A percentile compares a stretch with the other conserved stretches of the same genome.
These are phyloP conservation scores for Tetrahymena thermophila DNA, from an alignment of 73 alveolate genomes.

Conservation along the genomic window DNA sequence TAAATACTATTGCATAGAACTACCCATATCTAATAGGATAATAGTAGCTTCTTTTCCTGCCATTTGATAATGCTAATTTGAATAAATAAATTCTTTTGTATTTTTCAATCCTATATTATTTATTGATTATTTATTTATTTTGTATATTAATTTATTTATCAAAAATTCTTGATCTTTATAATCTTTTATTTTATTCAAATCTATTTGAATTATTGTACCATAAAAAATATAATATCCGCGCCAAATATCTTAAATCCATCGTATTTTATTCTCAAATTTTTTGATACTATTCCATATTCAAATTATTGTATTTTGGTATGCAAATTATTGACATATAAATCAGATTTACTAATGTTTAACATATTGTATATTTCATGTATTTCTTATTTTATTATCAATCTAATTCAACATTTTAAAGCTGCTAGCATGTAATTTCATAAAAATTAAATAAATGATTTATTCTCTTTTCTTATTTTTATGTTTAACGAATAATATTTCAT, in stretches of 20 bases:
- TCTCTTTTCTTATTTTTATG: no score
- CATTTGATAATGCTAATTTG: not conserved
- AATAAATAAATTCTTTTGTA: not conserved
- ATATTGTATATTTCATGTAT: no score
- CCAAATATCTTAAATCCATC: not conserved
- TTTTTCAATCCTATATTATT: not conserved
- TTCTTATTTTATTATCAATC: no score
- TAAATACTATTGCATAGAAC: conserved; percentile 47
- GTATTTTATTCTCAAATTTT: not conserved
- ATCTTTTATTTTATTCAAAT: not conserved
- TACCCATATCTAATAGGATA: conserved; percentile 63
- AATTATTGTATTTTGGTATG: not conserved
- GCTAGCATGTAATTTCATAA: no score
- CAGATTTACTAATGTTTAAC: not conserved
- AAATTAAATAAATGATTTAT: no score
- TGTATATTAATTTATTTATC: not conserved
- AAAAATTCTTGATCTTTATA: not conserved
- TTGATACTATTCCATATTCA: not conserved
- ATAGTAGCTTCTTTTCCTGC: conserved; percentile 70
- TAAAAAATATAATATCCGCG: not conserved
- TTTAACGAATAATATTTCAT: no score
- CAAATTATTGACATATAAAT: no score
- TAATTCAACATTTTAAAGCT: not conserved
- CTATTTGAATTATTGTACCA: not conserved
- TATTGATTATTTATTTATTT: not conserved